phyloP scores from a whole-genome alignment of 495 filamentous ascomycete genomes.

The Daldinia grandis region DNA sequence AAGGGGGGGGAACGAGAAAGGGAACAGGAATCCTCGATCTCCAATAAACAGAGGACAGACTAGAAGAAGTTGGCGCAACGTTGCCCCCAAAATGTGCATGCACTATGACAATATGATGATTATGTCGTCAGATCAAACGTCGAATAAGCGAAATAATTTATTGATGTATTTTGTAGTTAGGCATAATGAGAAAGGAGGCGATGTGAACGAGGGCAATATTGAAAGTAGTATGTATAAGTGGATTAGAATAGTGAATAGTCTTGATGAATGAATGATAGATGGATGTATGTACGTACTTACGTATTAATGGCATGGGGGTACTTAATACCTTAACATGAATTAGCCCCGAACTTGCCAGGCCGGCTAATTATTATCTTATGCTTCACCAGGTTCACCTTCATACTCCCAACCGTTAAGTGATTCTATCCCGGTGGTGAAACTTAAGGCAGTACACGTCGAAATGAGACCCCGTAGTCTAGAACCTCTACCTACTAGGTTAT shows the following conservation, averaged over 20 bases:
- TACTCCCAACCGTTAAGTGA: neutral
- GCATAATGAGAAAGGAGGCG: neutral
- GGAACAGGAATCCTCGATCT: conserved; percentile 13
- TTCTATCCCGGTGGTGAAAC: conserved; percentile 34
- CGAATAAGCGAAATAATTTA: conserved; percentile 3
- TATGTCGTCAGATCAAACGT: neutral
- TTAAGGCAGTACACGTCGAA: conserved; percentile 17
- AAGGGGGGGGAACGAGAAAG: conserved; percentile 6
- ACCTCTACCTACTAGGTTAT: neutral
- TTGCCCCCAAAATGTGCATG: neutral
- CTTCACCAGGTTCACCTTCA: neutral
- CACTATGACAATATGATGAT: neutral
- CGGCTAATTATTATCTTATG: conserved; percentile 1
- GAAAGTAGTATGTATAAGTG: neutral
- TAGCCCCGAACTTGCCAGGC: neutral
- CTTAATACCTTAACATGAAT: neutral
- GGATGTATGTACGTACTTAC: too few species aligned
- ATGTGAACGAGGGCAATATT: neutral
- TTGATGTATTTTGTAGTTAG: neutral
- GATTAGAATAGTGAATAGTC: neutral
- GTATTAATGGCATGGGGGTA: neutral
- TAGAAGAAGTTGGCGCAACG: neutral
- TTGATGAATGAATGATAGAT: too few species aligned
- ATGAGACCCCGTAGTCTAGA: conserved; percentile 14
- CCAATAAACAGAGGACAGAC: conserved; percentile 19